These are phyloP conservation scores for Hericium coralloides DNA, from an alignment of 768 basidiomycete species.

Conservation along the genomic window DNA sequence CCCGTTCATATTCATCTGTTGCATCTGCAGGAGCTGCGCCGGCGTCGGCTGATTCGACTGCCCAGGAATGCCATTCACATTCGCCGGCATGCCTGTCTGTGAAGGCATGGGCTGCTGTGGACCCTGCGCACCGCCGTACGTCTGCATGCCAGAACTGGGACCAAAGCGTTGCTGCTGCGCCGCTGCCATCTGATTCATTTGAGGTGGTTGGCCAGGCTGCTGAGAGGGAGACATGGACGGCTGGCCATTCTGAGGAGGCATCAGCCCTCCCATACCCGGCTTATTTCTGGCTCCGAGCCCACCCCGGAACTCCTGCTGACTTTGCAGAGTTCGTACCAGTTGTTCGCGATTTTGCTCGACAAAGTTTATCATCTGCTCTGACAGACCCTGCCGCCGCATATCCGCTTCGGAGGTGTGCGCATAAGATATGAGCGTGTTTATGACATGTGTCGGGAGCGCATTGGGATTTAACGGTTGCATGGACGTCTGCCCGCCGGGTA, in stretches of 20 bases:
- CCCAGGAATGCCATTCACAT: background rate
- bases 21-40: background rate
- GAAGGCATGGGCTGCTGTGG: background rate
- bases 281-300: background rate
- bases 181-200: background rate
- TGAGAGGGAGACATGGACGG: background rate
- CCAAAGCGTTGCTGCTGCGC: background rate
- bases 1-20: background rate
- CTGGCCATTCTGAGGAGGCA: background rate
- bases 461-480: background rate
- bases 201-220: background rate
- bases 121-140: background rate
- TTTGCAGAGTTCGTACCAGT: background rate
- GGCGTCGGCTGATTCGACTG: background rate
- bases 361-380: background rate
- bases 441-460: background rate
- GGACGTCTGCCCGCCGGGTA: background rate
- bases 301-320: background rate
- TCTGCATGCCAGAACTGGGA: background rate
- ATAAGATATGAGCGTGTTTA: background rate
- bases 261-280: background rate
- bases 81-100: background rate
- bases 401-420: constrained; percentile 1
- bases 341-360: background rate
- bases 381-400: background rate